phyloP scores from a whole-genome alignment of 768 basidiomycete genomes.

The Tylopilus sp. region DNA sequence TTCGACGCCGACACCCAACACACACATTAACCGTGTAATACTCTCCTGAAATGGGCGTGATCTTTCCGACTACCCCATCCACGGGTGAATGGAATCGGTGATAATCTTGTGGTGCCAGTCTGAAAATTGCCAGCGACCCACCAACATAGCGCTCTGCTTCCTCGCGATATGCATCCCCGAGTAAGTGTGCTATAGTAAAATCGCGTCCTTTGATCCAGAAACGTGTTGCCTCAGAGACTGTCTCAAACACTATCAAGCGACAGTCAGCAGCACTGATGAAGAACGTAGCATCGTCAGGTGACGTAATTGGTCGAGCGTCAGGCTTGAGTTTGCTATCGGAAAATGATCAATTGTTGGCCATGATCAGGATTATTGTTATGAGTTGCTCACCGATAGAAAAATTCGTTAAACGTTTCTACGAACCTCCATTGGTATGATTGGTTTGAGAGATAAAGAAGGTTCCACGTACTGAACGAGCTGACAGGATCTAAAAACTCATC shows the following conservation, averaged over 20 bases:
- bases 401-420: conserved; percentile 87
- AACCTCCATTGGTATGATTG: background rate
- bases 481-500: conserved; percentile 83
- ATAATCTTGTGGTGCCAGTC: conserved; percentile 92
- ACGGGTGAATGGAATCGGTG: conserved; percentile 92
- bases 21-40: conserved; percentile 95
- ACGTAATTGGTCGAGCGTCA: conserved; percentile 70
- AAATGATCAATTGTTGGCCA: background rate
- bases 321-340: conserved; percentile 79
- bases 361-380: background rate
- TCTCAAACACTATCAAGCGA: conserved; percentile 92
- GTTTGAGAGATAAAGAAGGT: background rate
- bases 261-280: conserved; percentile 93
- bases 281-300: conserved; percentile 68
- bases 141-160: conserved; percentile 70
- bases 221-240: conserved; percentile 77
- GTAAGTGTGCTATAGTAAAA: conserved; percentile 74
- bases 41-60: conserved; percentile 83
- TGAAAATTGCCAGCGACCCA: conserved; percentile 85
- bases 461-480: conserved; percentile 69
- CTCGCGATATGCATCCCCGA: conserved; percentile 74
- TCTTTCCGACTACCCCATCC: conserved; percentile 77
- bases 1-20: conserved; percentile 24
- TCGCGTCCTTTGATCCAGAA: conserved; percentile 98
- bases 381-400: conserved; percentile 68